A percentile compares a stretch with the other conserved stretches of the same genome.
phyloP scores from a whole-genome alignment of 345 rosid genomes.

The Nephelium lappaceum region DNA sequence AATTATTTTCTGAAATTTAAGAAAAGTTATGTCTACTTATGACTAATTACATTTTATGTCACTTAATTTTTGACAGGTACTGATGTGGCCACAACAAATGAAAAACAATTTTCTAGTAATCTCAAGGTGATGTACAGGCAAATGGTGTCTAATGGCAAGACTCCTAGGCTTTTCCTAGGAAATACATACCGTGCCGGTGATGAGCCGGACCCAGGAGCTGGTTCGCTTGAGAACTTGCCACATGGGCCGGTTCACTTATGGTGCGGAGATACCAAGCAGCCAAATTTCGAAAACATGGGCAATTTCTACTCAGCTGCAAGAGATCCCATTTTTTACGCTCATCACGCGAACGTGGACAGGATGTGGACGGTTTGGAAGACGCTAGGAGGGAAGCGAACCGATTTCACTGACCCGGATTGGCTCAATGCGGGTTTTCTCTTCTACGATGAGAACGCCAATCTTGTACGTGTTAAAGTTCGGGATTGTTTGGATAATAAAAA shows the following conservation, averaged over 20 bases:
- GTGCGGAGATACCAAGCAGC: slow-evolving; percentile 53
- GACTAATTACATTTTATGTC: no score
- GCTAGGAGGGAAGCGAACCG: slow-evolving; percentile 47
- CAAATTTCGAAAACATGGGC: slow-evolving; percentile 64
- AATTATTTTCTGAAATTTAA: no score
- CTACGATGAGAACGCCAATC: slow-evolving; percentile 60
- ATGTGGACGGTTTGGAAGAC: slow-evolving; percentile 66
- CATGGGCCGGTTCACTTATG: slow-evolving; percentile 53
- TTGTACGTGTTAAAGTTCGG: slow-evolving; percentile 54
- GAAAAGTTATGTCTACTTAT: no score
- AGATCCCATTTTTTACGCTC: slow-evolving; percentile 62
- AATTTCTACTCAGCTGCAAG: slow-evolving; percentile 61
- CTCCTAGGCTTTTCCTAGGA: slow-evolving; percentile 51
- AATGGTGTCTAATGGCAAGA: slow-evolving; percentile 56
- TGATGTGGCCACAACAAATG: slow-evolving; percentile 20
- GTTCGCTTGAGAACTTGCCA: slow-evolving; percentile 56
- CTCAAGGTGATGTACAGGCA: slow-evolving; percentile 61
- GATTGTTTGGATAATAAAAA: slow-evolving; percentile 49
- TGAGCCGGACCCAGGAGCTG: slow-evolving; percentile 51
- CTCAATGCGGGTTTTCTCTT: slow-evolving; percentile 50
- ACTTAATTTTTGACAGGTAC: neutral
- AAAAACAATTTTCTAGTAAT: slow-evolving; percentile 37
- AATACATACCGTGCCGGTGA: slow-evolving; percentile 55
- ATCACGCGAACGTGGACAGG: slow-evolving; percentile 63
- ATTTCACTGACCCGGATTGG: slow-evolving; percentile 60